A percentile compares a stretch with the other conserved stretches of the same genome.
Conservation (phyloP, 352 stramenopile species). For the Phytophthora syringae region DNA sequence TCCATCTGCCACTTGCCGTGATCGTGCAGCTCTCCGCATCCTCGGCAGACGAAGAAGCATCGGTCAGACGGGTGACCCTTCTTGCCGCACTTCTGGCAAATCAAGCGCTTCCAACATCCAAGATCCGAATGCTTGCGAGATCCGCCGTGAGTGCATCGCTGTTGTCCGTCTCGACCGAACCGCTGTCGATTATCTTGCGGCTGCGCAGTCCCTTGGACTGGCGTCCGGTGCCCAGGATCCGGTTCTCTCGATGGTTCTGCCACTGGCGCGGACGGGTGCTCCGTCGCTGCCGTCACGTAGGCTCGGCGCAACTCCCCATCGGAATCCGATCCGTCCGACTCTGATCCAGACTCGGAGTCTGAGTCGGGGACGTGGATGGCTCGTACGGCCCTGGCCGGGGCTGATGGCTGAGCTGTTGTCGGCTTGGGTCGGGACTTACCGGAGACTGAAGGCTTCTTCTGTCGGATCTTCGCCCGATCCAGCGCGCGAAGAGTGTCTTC, state of each 20-base stretch:
- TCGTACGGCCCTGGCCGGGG: neutral
- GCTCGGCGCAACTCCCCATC: neutral
- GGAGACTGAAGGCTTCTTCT: neutral
- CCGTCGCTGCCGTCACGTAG: neutral
- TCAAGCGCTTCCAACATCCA: constrained; percentile 17
- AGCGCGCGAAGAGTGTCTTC: constrained; percentile 1
- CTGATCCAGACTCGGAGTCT: neutral
- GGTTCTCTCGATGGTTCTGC: no score
- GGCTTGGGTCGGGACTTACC: neutral
- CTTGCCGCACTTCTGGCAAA: constrained; percentile 11
- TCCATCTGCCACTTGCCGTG: constrained; percentile 12
- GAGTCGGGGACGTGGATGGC: no score
- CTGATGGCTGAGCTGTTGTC: neutral
- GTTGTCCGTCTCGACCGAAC: no score
- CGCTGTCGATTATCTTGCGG: no score
- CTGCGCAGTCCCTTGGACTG: no score
- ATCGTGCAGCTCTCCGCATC: constrained; percentile 15
- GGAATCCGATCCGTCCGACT: neutral
- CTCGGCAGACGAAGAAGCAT: constrained; percentile 12
- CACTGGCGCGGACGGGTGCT: no score
- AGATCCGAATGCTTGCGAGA: neutral
- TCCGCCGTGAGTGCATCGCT: no score
- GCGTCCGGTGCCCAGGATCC: neutral
- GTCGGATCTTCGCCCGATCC: neutral
- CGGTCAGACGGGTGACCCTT: constrained; percentile 12